A percentile compares a stretch with the other conserved stretches of the same genome.
Conservation (phyloP, 441 rosid genomes). For the Gossypium davidsonii region DNA sequence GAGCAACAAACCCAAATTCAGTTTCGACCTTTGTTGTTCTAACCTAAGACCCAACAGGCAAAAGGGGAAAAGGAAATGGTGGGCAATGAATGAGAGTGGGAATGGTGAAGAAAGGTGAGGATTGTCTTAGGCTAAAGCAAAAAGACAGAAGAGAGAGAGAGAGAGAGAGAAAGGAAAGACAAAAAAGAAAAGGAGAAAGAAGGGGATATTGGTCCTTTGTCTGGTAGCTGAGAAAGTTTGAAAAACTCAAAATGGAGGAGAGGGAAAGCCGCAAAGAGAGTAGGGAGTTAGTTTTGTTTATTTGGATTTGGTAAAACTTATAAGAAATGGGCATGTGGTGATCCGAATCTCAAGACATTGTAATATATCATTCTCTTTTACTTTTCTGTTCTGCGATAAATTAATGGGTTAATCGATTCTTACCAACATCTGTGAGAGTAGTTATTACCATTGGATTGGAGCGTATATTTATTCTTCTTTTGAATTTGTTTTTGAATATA, state of each 20-base stretch:
- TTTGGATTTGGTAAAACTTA: background rate
- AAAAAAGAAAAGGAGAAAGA: background rate
- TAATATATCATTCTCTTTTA: too few species aligned
- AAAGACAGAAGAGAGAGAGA: background rate
- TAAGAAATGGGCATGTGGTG: background rate
- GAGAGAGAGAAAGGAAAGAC: background rate
- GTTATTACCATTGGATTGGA: too few species aligned
- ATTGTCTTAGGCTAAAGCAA: conserved; percentile 1
- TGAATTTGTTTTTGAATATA: too few species aligned
- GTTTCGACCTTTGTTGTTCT: background rate
- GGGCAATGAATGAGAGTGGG: background rate
- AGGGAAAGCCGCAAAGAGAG: background rate
- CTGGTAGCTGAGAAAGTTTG: background rate
- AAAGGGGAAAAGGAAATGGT: background rate
- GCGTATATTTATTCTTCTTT: too few species aligned
- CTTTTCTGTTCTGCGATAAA: too few species aligned
- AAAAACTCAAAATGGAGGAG: background rate
- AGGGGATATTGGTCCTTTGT: conserved; percentile 5
- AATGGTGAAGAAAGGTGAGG: background rate
- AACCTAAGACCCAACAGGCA: background rate
- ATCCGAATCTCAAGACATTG: background rate
- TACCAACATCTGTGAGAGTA: too few species aligned
- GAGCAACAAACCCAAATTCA: background rate
- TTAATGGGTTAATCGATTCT: too few species aligned
- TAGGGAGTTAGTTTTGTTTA: background rate